Conservation (phyloP, 176 grass and related monocot genomes). For the Pontederia paniculata region DNA sequence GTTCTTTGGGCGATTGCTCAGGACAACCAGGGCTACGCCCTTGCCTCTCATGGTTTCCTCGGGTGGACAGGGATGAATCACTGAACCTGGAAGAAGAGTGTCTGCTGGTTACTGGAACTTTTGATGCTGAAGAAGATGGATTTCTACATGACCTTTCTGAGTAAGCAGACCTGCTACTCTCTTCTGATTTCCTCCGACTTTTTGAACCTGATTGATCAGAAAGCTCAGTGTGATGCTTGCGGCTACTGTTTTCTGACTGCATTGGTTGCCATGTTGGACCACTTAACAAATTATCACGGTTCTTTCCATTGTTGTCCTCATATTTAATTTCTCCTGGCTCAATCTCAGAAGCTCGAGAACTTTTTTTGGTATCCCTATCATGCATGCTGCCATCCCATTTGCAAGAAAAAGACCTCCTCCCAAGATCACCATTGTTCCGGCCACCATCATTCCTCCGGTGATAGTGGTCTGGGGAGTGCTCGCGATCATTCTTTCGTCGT, state of each 20-base stretch:
- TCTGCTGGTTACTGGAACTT: constrained; percentile 28
- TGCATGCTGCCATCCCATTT: not conserved
- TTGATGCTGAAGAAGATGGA: constrained; percentile 22
- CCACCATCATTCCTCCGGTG: constrained; percentile 19
- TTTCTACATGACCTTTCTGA: constrained; percentile 20
- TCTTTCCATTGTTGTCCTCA: constrained; percentile 45
- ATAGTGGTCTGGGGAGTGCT: constrained; percentile 4
- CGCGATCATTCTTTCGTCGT: constrained; percentile 22
- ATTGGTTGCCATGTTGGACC: constrained; percentile 13
- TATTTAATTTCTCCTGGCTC: constrained; percentile 69
- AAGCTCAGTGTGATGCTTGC: constrained; percentile 36
- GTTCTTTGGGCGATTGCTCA: constrained; percentile 47
- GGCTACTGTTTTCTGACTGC: constrained; percentile 38
- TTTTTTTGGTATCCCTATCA: constrained; percentile 31
- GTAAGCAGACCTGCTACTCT: constrained; percentile 17
- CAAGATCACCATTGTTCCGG: constrained; percentile 9
- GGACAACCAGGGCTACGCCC: constrained; percentile 11
- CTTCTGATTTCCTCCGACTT: constrained; percentile 46
- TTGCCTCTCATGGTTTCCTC: constrained; percentile 35
- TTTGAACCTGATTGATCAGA: constrained; percentile 40
- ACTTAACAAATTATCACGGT: constrained; percentile 18
- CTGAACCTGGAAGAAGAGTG: constrained; percentile 37
- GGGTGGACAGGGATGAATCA: constrained; percentile 24
- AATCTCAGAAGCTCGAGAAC: constrained; percentile 34
- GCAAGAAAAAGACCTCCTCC: constrained; percentile 31